Evolutionary conservation across 2,329 filamentous ascomycete genomes (phyloP).

Genomic region (Pleoardoris graminearum): DNA sequence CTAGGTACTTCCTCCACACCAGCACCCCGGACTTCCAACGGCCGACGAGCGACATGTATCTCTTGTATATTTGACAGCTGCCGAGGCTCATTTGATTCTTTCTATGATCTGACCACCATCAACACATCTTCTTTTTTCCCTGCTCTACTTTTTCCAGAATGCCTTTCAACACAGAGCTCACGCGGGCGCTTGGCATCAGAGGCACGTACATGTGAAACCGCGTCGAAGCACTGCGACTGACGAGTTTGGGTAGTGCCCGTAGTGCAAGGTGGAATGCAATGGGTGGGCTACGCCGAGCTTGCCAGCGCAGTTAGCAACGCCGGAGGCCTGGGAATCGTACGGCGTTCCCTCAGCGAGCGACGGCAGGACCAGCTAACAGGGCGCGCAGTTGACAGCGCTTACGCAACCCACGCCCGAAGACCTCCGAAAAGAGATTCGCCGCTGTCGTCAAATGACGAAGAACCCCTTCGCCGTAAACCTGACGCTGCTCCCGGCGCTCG

Average conservation of each 20-base stretch:
- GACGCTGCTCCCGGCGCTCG: slow-evolving; percentile 85
- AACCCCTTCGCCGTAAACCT: slow-evolving; percentile 92
- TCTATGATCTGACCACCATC: not conserved
- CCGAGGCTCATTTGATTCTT: not conserved
- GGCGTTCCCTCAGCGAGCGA: not conserved
- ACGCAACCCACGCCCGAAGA: slow-evolving; percentile 92
- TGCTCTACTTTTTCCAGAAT: slow-evolving; percentile 43
- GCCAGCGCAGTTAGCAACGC: slow-evolving; percentile 68
- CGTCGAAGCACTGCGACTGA: slow-evolving; percentile 45
- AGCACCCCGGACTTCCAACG: slow-evolving; percentile 14
- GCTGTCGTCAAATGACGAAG: slow-evolving; percentile 77
- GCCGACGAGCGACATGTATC: not conserved
- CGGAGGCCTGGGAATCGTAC: slow-evolving; percentile 74
- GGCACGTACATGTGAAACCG: slow-evolving; percentile 28
- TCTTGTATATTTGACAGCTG: not conserved
- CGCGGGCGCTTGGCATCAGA: slow-evolving; percentile 62
- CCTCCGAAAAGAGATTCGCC: slow-evolving; percentile 89
- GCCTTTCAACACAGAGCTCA: slow-evolving; percentile 68
- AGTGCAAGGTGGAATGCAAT: slow-evolving; percentile 86
- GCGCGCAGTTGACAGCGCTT: slow-evolving; percentile 69
- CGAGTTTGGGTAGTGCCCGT: slow-evolving; percentile 64
- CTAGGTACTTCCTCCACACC: slow-evolving; percentile 39
- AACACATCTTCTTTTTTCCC: not conserved
- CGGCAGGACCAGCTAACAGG: slow-evolving; percentile 16
- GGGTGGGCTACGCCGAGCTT: slow-evolving; percentile 79